These are phyloP conservation scores for Trichothecium roseum DNA, from an alignment of 2,329 filamentous ascomycete species.

Conservation along the genomic window DNA sequence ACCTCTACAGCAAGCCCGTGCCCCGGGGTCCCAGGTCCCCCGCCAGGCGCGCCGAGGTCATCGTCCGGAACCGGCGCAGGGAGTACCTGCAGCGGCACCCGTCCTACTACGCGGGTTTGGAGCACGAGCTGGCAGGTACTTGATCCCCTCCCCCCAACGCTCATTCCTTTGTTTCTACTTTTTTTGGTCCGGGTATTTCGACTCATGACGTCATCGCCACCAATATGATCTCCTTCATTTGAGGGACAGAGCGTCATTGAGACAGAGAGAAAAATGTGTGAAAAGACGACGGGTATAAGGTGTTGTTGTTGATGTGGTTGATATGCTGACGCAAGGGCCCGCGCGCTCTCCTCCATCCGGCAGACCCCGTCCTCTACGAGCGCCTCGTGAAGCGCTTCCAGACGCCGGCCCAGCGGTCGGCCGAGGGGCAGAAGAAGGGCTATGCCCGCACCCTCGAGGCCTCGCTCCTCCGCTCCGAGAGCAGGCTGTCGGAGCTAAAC, in stretches of 20 bases:
- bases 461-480: slow-evolving; percentile 66
- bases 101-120: slow-evolving; percentile 52
- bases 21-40: slow-evolving; percentile 16
- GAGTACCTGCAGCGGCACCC: slow-evolving; percentile 65
- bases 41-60: slow-evolving; percentile 34
- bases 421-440: slow-evolving; percentile 62
- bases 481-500: slow-evolving; percentile 49
- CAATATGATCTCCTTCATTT: too few species aligned
- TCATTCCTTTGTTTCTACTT: not conserved
- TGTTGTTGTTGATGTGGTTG: too few species aligned
- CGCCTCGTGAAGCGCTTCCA: slow-evolving; percentile 69
- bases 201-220: too few species aligned
- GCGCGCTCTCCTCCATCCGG: too few species aligned
- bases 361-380: slow-evolving; percentile 75
- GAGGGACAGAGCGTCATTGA: too few species aligned
- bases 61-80: slow-evolving; percentile 65
- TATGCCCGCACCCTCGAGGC: slow-evolving; percentile 72
- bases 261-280: too few species aligned
- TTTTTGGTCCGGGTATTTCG: too few species aligned
- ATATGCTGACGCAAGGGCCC: too few species aligned
- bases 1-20: too few species aligned
- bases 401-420: slow-evolving; percentile 59
- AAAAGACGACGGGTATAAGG: too few species aligned
- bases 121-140: slow-evolving; percentile 46
- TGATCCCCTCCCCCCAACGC: too few species aligned